Base-by-base conservation (phyloP, 1,139 yeast genomes). In the Candida pseudoviswanathii region DNA sequence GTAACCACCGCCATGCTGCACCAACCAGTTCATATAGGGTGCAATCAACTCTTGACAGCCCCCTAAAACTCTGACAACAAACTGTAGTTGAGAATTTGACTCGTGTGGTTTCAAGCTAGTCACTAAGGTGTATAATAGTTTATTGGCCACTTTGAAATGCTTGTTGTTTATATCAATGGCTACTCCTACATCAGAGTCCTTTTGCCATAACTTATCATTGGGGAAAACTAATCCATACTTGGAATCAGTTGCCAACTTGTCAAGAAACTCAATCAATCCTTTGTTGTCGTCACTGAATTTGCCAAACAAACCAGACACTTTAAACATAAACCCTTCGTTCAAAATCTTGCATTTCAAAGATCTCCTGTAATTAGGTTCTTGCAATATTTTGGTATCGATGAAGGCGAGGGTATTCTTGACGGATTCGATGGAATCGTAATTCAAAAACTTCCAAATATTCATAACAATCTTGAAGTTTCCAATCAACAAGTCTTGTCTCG, bases 21-120 rank as follows among this genome's bases (percentile, higher is more conserved):
- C 76, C 29, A 84, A 61, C 66, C 83, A 78, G 45, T 80, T 74
- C 64, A 83, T 75, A 56, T 87, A 92, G 1, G 92, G 89, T 1
- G 91, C 82, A 1, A 89, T 77, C 34, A 94, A 73, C 60, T 91
- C 97, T 1, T 89, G 86, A 43, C 82, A 75, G 32, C 71, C 61
- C 2, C 66, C 54, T 41, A 92, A 68, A 16, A 87, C 77, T n/a
- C 69, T 64, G 7, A 82, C 61, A 1, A 79, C 79, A 27, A 87
- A 73, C 34, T 78, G 77, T 50, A 85, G 71, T 58, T 90, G 96
- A 32, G 69, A 57, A 16, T 77, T 77, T 54, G 87, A 85, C 54
- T 88, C 92, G 89, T 94, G 86, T 0, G 97, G 96, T 60, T 88
- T 89, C 55, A 92, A 72, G 26, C 77, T 71, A 7, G 84, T 82